Conservation (phyloP, 495 filamentous ascomycete genomes). For the Recurvomyces mirabilis region DNA sequence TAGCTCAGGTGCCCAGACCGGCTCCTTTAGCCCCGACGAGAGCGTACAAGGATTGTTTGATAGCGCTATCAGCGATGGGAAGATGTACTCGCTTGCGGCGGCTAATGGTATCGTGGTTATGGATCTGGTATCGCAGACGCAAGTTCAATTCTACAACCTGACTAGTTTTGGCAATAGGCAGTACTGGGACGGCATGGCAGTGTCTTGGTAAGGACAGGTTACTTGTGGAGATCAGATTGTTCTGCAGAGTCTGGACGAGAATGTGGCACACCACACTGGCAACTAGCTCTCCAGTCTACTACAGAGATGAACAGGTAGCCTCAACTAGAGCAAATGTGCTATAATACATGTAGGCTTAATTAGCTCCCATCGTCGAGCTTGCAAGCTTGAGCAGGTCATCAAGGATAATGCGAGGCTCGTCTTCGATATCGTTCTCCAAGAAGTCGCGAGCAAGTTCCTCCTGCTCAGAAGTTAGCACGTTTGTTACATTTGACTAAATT, state of each 20-base stretch:
- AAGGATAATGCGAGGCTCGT: conserved; percentile 19
- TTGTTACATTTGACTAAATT: not conserved
- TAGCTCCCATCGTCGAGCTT: conserved; percentile 5
- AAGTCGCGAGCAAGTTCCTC: conserved; percentile 23
- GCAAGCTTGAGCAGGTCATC: conserved; percentile 19
- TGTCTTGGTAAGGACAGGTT: not conserved
- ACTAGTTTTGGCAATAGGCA: not conserved
- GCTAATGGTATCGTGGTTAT: conserved; percentile 3
- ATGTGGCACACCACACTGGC: too few relatives aligned
- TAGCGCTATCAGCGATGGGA: not conserved
- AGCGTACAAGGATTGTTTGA: conserved; percentile 1
- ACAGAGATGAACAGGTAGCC: too few relatives aligned
- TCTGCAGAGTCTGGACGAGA: too few relatives aligned
- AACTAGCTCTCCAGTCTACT: too few relatives aligned
- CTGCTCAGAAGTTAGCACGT: conserved; percentile 1
- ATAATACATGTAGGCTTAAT: too few relatives aligned
- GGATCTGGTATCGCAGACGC: not conserved
- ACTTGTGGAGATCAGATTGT: too few relatives aligned
- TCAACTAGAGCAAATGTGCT: too few relatives aligned
- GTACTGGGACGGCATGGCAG: conserved; percentile 2
- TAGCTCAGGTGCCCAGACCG: not conserved
- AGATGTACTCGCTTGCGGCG: conserved; percentile 2
- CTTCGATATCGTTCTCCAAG: conserved; percentile 15
- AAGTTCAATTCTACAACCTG: conserved; percentile 8
- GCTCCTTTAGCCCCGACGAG: not conserved